phyloP scores from a whole-genome alignment of 805 yeast species.

The Torulaspora quercuum region DNA sequence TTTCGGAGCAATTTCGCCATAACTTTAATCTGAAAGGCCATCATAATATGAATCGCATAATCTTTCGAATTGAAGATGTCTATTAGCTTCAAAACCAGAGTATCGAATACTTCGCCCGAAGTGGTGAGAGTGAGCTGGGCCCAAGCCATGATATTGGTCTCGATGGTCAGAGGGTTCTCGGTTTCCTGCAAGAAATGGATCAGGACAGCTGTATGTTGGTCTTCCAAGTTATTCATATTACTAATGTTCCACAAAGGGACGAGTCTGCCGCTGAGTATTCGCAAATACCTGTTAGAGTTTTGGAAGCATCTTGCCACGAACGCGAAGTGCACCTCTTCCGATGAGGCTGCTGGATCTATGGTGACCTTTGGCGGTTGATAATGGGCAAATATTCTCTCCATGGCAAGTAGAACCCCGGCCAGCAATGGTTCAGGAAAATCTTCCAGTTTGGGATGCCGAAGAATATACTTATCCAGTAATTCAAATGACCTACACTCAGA shows the following conservation, averaged over 20 bases:
- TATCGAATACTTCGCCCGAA: conserved; percentile 65
- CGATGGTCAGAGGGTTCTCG: conserved; percentile 45
- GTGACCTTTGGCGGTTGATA: conserved; percentile 47
- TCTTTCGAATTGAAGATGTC: conserved; percentile 62
- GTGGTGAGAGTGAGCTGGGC: conserved; percentile 60
- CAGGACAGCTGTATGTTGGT: conserved; percentile 45
- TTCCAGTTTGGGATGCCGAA: conserved; percentile 23
- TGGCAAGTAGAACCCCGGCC: conserved; percentile 44
- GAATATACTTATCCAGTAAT: conserved; percentile 29
- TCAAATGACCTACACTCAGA: conserved; percentile 24
- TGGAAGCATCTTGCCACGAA: conserved; percentile 42
- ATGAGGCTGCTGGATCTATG: conserved; percentile 13
- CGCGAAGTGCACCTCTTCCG: conserved; percentile 31
- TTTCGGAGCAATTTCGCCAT: conserved; percentile 54
- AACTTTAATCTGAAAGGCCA: conserved; percentile 60
- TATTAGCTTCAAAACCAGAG: conserved; percentile 59
- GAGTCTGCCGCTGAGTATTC: conserved; percentile 51
- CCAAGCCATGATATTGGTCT: conserved; percentile 59
- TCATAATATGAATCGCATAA: conserved; percentile 56
- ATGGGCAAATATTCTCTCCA: conserved; percentile 51
- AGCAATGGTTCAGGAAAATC: conserved; percentile 32
- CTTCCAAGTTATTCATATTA: conserved; percentile 40
- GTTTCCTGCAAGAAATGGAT: conserved; percentile 42
- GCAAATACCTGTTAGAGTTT: conserved; percentile 50
- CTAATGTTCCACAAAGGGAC: conserved; percentile 49